phyloP scores from a whole-genome alignment of 2,329 filamentous ascomycete genomes.

The Cadophora malorum region DNA sequence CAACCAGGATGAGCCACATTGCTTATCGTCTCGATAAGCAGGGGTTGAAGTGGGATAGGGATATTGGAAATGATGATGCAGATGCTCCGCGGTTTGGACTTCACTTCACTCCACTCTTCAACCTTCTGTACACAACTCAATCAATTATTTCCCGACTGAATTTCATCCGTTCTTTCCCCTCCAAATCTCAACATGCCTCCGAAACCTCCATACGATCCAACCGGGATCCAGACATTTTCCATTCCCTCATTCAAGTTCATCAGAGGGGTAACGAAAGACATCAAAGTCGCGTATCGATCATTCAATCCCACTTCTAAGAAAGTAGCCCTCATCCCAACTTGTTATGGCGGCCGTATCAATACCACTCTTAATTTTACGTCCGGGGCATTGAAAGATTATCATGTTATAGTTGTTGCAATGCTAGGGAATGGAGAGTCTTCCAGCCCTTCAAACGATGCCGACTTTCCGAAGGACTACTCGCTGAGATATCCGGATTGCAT shows the following conservation, averaged over 20 bases:
- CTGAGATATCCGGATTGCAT: slow-evolving; percentile 52
- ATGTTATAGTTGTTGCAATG: slow-evolving; percentile 54
- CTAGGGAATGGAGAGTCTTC: slow-evolving; percentile 56
- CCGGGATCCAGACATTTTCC: slow-evolving; percentile 44
- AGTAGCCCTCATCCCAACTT: slow-evolving; percentile 58
- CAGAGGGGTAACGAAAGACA: slow-evolving; percentile 42
- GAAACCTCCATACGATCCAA: slow-evolving; percentile 34
- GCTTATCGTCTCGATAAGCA: background rate
- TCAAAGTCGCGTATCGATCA: slow-evolving; percentile 48
- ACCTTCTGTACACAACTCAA: background rate
- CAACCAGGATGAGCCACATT: background rate
- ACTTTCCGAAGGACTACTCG: slow-evolving; percentile 48
- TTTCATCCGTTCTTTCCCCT: background rate
- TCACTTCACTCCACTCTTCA: background rate
- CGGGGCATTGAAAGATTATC: slow-evolving; percentile 50
- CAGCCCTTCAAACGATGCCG: slow-evolving; percentile 52
- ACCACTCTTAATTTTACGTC: slow-evolving; percentile 55
- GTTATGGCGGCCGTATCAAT: slow-evolving; percentile 59
- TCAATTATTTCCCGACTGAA: background rate
- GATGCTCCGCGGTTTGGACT: no score
- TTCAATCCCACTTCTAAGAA: slow-evolving; percentile 48
- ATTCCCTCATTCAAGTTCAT: slow-evolving; percentile 50
- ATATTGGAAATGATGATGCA: background rate
- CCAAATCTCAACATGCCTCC: slow-evolving; percentile 25
- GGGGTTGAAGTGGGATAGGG: background rate